Base-by-base conservation (phyloP, 2,329 filamentous ascomycete genomes). In the Trichoderma brevicompactum region DNA sequence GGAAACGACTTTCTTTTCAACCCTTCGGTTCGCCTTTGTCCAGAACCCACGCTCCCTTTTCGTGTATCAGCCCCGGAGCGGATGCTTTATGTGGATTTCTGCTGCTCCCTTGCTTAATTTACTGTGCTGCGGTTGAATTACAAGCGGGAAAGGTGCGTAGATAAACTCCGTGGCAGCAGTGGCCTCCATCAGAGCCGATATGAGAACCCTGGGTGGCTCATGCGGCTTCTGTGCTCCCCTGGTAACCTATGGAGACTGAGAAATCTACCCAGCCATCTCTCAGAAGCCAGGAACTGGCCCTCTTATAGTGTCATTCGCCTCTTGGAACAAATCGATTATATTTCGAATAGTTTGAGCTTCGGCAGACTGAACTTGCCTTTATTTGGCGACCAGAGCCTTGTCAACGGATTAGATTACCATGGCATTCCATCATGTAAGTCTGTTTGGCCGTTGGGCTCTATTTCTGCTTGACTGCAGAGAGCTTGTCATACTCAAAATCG, bases 351-450 rank as follows among this genome's bases (percentile, higher is more conserved):
- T 41, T 44, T 32, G n/a, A 17, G 23, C 9, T n/a, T 34, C 54
- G 28, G 36, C 15, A 32, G 23, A 32, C 43, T 17, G 34, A 40
- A n/a, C 41, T 2, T 34, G 13, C 49, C 32, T 54, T 34, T n/a
- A 36, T 43, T 52, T 13, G 19, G 12, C 13, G 12, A 28, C 12
- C 2, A 28, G 6, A 32, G 9, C 19, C 2, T 10, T 53, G 23
- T 9, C 3, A n/a, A 28, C 3, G 2, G 23, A 13, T n/a, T 28
- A 28, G 5, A 13, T 28, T 38, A 52, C 17, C 15, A 66, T 66
- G 64, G 40, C 64, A 9, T 66, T 66, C 34, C 58, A 66, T 64
- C 64, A 66, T 66, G 64, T 66, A 64, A 66, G 64, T 58, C 2
- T n/a, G 10, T 48, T 10, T 6, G 8, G 12, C 43, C n/a, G 19